Percentiles rank a stretch among this genome's conserved stretches.
phyloP scores from a whole-genome alignment of 2,329 filamentous ascomycete species.

The Trichoderma endophyticum region DNA sequence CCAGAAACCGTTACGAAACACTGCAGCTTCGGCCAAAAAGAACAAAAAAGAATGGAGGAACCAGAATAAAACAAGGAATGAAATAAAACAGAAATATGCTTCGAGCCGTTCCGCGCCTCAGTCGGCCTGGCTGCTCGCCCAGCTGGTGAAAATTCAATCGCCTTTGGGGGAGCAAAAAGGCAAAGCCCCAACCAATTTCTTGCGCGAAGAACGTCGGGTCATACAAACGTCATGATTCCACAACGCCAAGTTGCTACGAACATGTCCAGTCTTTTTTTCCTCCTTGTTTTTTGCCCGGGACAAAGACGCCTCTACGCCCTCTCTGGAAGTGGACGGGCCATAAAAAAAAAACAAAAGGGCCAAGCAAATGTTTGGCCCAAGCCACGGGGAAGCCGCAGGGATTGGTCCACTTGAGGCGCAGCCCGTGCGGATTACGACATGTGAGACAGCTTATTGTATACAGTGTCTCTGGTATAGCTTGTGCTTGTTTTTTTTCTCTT shows the following conservation, averaged over 20 bases:
- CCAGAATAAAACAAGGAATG: neutral
- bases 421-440: constrained; percentile 16
- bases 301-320: neutral
- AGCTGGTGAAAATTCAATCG: neutral
- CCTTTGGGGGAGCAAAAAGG: neutral
- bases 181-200: neutral
- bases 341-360: neutral
- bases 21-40: neutral
- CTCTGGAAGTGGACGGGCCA: neutral
- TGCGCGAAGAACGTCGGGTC: neutral
- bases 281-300: neutral
- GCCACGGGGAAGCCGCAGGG: constrained; percentile 11
- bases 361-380: neutral
- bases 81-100: constrained; percentile 2
- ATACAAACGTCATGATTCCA: constrained; percentile 14
- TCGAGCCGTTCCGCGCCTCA: constrained; percentile 12
- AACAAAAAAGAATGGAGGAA: neutral
- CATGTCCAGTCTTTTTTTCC: neutral
- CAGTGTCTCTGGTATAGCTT: neutral
- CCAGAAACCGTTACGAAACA: neutral
- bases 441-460: constrained; percentile 16
- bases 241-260: neutral
- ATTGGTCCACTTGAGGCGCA: constrained; percentile 14
- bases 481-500: neutral
- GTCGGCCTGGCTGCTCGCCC: neutral